Base-by-base conservation (phyloP, 83 land plant species). In the Diphasiastrum complanatum region DNA sequence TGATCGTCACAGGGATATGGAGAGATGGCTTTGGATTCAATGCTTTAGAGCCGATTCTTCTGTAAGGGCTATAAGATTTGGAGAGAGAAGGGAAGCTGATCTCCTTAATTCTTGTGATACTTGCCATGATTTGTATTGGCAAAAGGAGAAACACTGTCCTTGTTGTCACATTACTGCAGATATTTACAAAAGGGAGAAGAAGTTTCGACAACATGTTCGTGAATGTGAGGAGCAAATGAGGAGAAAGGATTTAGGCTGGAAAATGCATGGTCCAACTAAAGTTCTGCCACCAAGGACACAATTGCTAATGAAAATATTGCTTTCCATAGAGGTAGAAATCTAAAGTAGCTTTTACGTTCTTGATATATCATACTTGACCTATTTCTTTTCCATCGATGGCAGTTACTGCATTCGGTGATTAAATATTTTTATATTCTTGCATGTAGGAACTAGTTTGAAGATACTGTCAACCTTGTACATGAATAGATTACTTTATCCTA, bases 271-370 rank as follows among this genome's bases (percentile, higher is more conserved):
- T 35, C 27, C 33, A 22, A 61, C 45, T 33, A 23, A 41, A 31
- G 10, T 25, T 19, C 47, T 52, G 4, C 68, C 45, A 12, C 37
- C 47, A 11, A 33, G 45, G 10, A 23, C 31, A 28, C 61, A 37
- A 33, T 29, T 65, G 2, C 32, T 65, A 12, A 93, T 86, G 56
- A 66, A 73, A 22, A 62, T 74, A 26, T 27, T 81, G 46, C 56
- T 85, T 24, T 23, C 74, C 8, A 66, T 89, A 53, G 99, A 93
- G 99, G 99, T 86, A 50, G 50, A 65, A 2, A 29, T n/a, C n/a
- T n/a, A n/a, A n/a, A n/a, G n/a, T n/a, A n/a, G n/a, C n/a, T n/a
- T n/a, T n/a, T n/a, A n/a, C n/a, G n/a, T n/a, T n/a, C n/a, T n/a
- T n/a, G n/a, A n/a, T n/a, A n/a, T n/a, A n/a, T n/a, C n/a, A n/a